Evolutionary conservation across 768 basidiomycete genomes (phyloP), one percentile per base, ranked within the genome.

Genomic region (Collybiopsis luxurians): DNA sequence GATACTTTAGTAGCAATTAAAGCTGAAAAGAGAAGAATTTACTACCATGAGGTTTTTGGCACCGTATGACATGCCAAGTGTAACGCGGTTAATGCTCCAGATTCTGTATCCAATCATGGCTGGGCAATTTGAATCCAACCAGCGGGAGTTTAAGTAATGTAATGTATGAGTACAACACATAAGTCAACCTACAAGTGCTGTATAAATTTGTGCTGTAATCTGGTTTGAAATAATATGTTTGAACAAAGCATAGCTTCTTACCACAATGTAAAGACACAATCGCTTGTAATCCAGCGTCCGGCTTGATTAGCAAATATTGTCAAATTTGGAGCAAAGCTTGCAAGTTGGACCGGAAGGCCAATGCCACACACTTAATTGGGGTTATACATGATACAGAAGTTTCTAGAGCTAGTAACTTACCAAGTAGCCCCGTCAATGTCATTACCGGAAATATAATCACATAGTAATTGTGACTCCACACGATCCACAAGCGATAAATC

Each of bases 401-500:
- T 21, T 15, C 11, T n/a, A 39, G 21, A 4, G n/a, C 4, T 5
- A 27, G 27, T 6, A 26, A 46, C 44, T 15, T 19, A 55, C 53
- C 42, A 4, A 15, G 7, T 15, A 46, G 42, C 9, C 24, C 55
- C 12, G 53, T 4, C 15, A 57, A 31, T 9, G 51, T 39, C 3
- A 39, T 1, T 4, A 57, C 43, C 6, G 61, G 61, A 36, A 59
- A 55, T 28, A 61, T 54, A 2, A 50, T 27, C 15, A 61, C 23
- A 5, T 30, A 19, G 1, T 26, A 30, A n/a, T 57, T 57, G 31
- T 52, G 27, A 1, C 44, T 46, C 50, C 59, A 61, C 12, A 59
- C 42, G 17, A 59, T 31, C 76, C 7, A 80, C 62, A 23, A 68
- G 67, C 79, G 77, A 77, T n/a, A 79, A 64, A 55, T 74, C 75